phyloP scores from a whole-genome alignment of 306 rosid species.

The Echinosophora koreensis region DNA sequence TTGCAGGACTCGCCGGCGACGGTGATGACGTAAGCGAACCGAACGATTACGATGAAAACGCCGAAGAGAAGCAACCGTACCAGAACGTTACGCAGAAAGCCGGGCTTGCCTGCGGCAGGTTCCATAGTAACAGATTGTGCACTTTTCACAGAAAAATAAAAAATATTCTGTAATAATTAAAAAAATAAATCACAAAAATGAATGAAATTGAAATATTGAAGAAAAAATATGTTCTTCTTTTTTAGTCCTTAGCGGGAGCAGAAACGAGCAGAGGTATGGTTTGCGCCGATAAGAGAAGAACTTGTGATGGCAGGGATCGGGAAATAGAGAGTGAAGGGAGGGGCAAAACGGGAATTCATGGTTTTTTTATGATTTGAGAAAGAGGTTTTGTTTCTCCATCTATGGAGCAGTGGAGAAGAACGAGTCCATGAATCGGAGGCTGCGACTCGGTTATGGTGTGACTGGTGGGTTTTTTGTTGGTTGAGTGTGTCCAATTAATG shows the following conservation, averaged over 20 bases:
- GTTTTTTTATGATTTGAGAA: background rate
- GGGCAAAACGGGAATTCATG: slow-evolving; percentile 69
- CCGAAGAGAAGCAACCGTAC: slow-evolving; percentile 73
- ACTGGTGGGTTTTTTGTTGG: background rate
- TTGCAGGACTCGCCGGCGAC: slow-evolving; percentile 83
- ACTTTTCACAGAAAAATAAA: slow-evolving; percentile 23
- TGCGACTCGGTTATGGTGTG: slow-evolving; percentile 23
- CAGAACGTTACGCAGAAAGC: slow-evolving; percentile 63
- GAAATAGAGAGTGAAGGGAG: slow-evolving; percentile 47
- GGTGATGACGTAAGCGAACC: slow-evolving; percentile 82
- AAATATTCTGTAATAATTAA: background rate
- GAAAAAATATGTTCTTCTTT: background rate
- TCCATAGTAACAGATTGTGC: slow-evolving; percentile 60
- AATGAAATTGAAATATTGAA: slow-evolving; percentile 31
- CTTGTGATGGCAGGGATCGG: slow-evolving; percentile 37
- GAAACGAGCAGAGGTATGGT: slow-evolving; percentile 93
- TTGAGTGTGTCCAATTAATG: background rate
- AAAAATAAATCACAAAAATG: background rate
- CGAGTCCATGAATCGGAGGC: slow-evolving; percentile 36
- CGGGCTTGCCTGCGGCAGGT: slow-evolving; percentile 57
- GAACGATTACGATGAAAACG: slow-evolving; percentile 57
- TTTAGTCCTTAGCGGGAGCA: slow-evolving; percentile 65
- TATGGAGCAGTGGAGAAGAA: slow-evolving; percentile 44
- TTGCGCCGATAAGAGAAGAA: slow-evolving; percentile 71
- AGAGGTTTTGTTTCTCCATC: background rate